Evolutionary conservation across 2,329 filamentous ascomycete species (phyloP), one percentile per base, ranked within the genome.

Genomic region (Plectosphaerella cucumerina): DNA sequence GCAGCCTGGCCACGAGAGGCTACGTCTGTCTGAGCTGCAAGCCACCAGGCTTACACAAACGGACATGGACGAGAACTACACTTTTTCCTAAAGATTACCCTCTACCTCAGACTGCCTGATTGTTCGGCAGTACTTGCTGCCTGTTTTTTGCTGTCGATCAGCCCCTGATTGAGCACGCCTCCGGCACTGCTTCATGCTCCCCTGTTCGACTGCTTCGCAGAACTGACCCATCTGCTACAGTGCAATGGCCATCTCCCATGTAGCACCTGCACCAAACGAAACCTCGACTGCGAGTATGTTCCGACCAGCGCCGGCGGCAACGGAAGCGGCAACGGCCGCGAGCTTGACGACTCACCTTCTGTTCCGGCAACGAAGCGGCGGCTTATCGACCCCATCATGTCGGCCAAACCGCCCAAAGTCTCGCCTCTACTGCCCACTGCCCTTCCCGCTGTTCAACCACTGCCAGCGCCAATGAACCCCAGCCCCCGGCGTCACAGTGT

Each of bases 171-270:
- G 48, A 44, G 17, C 20, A 44, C 18, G 26, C 26, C 26, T 10
- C 26, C 12, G 26, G 26, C 26, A 31, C 26, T 31, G 26, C 26
- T 8, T 11, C 26, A 11, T 8, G 8, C 12, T 11, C 26, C 9
- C 26, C 26, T 31, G 26, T 31, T 31, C 26, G 6, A 31, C 6
- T 8, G 8, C 26, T 31, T 31, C 26, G 12, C 26, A 11, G 33
- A 23, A 20, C 20, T 49, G 17, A 39, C 23, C 26, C 46, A 14
- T 20, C 26, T 21, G 42, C 53, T 41, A 37, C 48, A 62, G 60
- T 62, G 60, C 26, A 57, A 59, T 43, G 60, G 60, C 22, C 46
- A 54, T 46, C 50, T 57, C 15, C 58, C 57, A 33, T 61, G 60
- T 53, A 54, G 53, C 33, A 54, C 58, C 14, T 62, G 59, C 51